Conservation (phyloP, 331 rosid genomes). For the Pyrus hybrid region DNA sequence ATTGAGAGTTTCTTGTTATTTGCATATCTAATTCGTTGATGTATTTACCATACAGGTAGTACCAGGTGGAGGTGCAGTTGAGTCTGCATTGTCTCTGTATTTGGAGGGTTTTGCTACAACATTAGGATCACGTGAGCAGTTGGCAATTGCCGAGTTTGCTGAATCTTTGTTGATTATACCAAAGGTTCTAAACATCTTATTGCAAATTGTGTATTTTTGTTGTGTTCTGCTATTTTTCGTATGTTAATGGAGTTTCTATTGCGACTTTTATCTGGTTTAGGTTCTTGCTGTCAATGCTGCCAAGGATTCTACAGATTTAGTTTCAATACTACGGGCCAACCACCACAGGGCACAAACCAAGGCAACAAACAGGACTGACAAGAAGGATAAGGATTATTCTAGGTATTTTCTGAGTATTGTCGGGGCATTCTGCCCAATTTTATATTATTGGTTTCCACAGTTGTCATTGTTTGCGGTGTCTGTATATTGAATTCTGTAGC, state of each 20-base stretch:
- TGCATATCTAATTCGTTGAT: not conserved
- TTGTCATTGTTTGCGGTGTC: not conserved
- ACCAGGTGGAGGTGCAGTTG: constrained; percentile 99
- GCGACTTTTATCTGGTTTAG: constrained; percentile 30
- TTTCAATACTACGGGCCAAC: constrained; percentile 79
- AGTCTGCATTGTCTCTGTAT: constrained; percentile 89
- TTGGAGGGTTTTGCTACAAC: constrained; percentile 95
- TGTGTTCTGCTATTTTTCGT: not conserved
- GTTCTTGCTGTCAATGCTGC: constrained; percentile 98
- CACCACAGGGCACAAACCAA: constrained; percentile 35
- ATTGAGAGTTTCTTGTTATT: not conserved
- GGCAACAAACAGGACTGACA: constrained; percentile 41
- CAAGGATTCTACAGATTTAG: constrained; percentile 91
- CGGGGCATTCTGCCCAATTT: not conserved
- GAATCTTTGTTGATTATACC: constrained; percentile 87
- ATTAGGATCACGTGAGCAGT: constrained; percentile 94
- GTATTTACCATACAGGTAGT: constrained; percentile 57
- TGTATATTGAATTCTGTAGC: not conserved
- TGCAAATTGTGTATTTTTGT: not conserved
- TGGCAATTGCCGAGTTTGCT: constrained; percentile 99
- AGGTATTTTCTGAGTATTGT: constrained; percentile 42
- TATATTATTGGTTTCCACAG: not conserved
- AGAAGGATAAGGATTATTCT: constrained; percentile 52
- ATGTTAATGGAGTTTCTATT: not conserved
- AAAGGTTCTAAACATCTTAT: constrained; percentile 37